Percentiles rank a stretch among this genome's conserved stretches.
Evolutionary conservation across 805 yeast genomes (phyloP).

Genomic region (Millerago galiae): DNA sequence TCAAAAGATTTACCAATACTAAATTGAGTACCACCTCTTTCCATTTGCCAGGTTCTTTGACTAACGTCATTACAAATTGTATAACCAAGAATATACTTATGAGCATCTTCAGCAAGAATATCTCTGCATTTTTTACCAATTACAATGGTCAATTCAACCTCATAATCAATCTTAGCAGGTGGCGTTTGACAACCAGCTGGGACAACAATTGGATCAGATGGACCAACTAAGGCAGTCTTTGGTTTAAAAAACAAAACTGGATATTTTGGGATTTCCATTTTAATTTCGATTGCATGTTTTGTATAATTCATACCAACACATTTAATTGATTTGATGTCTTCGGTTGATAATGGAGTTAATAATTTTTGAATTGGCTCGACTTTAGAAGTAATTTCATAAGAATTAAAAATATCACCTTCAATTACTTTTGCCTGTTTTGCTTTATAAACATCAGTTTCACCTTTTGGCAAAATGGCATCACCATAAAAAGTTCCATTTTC

Average conservation of each 20-base stretch:
- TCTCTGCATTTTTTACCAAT: slow-evolving; percentile 44
- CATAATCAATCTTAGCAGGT: slow-evolving; percentile 39
- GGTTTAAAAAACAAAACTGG: slow-evolving; percentile 51
- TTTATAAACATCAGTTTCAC: slow-evolving; percentile 30
- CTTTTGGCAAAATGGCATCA: slow-evolving; percentile 16
- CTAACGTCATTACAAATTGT: slow-evolving; percentile 51
- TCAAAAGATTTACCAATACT: slow-evolving; percentile 47
- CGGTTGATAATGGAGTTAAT: slow-evolving; percentile 34
- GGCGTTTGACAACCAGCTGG: slow-evolving; percentile 32
- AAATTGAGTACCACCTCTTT: slow-evolving; percentile 49
- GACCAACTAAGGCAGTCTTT: slow-evolving; percentile 36
- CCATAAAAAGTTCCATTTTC: neutral
- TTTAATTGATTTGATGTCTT: slow-evolving; percentile 34
- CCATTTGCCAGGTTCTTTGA: slow-evolving; percentile 50
- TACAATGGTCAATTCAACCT: slow-evolving; percentile 46
- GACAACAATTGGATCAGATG: slow-evolving; percentile 35
- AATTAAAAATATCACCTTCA: slow-evolving; percentile 39
- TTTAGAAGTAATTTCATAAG: slow-evolving; percentile 30
- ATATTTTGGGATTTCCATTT: slow-evolving; percentile 36
- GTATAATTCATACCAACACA: slow-evolving; percentile 48
- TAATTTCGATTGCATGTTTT: slow-evolving; percentile 35
- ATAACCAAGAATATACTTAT: slow-evolving; percentile 44
- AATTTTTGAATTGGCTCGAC: slow-evolving; percentile 28
- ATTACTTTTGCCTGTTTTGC: slow-evolving; percentile 32
- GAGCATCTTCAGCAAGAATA: slow-evolving; percentile 37